These are phyloP conservation scores for Trypanosoma avium DNA, from an alignment of 208 protist species.

Conservation along the genomic window DNA sequence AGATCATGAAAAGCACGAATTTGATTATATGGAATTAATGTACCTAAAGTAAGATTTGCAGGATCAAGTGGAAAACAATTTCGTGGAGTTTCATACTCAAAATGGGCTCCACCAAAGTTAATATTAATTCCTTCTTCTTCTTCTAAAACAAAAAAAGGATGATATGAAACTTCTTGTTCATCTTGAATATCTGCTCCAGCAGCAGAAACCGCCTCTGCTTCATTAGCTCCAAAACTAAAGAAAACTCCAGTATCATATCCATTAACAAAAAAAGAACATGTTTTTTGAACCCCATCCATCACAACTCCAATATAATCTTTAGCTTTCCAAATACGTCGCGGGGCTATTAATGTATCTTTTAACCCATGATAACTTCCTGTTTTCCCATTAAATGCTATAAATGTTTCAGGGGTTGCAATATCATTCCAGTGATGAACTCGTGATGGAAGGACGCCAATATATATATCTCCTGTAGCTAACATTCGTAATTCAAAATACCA, in stretches of 20 bases:
- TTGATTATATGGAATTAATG: conserved; percentile 87
- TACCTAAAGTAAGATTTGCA: conserved; percentile 65
- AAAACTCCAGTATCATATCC: conserved; percentile 40
- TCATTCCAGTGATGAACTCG: conserved; percentile 14
- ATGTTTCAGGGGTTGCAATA: conserved; percentile 6
- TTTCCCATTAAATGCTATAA: conserved; percentile 79
- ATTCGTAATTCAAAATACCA: conserved; percentile 92
- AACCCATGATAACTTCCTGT: conserved; percentile 44
- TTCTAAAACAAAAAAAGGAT: conserved; percentile 73
- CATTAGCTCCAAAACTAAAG: conserved; percentile 54
- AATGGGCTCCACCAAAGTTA: conserved; percentile 87
- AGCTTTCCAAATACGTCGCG: conserved; percentile 46
- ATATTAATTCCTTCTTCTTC: conserved; percentile 63
- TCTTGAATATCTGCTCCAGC: conserved; percentile 16
- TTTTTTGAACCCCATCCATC: conserved; percentile 55
- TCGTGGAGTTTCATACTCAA: conserved; percentile 77
- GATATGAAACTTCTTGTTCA: conserved; percentile 40
- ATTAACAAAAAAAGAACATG: conserved; percentile 74
- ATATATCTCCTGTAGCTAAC: conserved; percentile 55
- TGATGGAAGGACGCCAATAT: conserved; percentile 73
- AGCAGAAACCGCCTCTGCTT: conserved; percentile 28
- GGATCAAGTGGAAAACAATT: conserved; percentile 84
- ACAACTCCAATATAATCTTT: conserved; percentile 85
- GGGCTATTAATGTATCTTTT: conserved; percentile 12
- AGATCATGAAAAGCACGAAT: conserved; percentile 87